A percentile compares a stretch with the other conserved stretches of the same genome.
Conservation (phyloP, 257 asterid genomes). For the Petrea volubilis region DNA sequence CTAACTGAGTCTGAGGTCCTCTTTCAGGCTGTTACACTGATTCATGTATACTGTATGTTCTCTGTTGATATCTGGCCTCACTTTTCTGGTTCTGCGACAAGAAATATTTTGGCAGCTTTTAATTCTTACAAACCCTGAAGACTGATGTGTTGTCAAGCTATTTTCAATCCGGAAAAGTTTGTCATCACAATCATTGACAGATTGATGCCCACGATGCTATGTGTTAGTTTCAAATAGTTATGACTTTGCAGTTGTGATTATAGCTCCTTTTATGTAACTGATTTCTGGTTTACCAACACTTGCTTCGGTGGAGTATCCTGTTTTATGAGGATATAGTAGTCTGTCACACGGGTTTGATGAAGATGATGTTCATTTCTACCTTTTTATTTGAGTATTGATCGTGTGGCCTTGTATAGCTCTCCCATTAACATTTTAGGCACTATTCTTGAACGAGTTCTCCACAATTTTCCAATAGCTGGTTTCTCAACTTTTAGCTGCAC, state of each 20-base stretch:
- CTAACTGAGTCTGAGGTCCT: not conserved
- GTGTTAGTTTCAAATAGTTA: not conserved
- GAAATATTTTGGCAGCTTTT: not conserved
- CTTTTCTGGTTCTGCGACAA: not conserved
- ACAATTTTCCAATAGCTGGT: too few relatives aligned
- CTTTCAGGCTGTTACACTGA: slow-evolving; percentile 16
- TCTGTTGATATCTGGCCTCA: slow-evolving; percentile 6
- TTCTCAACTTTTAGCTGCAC: too few relatives aligned
- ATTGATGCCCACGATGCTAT: not conserved
- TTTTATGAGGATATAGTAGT: not conserved
- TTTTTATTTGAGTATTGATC: too few relatives aligned
- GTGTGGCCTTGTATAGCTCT: too few relatives aligned
- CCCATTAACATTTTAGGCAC: too few relatives aligned
- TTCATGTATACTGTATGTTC: not conserved
- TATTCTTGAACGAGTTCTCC: too few relatives aligned
- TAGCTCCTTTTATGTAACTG: not conserved
- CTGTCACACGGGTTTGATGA: not conserved
- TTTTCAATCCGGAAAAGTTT: not conserved
- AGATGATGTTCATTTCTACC: not conserved
- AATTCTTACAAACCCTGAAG: not conserved
- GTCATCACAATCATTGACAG: not conserved
- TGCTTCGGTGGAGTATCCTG: not conserved
- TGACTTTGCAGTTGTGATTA: not conserved
- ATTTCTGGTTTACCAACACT: not conserved
- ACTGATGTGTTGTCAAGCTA: not conserved